These are phyloP conservation scores for Sporothrix protearum DNA, from an alignment of 2,329 filamentous ascomycete species.

Conservation along the genomic window DNA sequence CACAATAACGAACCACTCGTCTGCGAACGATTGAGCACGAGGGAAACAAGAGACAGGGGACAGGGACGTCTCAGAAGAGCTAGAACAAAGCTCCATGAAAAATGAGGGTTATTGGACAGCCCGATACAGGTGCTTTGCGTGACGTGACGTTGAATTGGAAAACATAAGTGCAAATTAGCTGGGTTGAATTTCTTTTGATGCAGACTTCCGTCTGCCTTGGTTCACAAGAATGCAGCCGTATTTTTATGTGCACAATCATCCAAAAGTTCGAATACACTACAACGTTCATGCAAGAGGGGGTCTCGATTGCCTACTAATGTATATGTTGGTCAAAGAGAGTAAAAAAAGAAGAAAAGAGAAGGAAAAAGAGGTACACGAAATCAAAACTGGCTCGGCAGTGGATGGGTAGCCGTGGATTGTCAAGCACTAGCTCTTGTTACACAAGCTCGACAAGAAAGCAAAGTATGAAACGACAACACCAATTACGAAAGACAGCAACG, in stretches of 20 bases:
- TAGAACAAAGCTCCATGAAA: background rate
- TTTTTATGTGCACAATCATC: background rate
- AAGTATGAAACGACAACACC: background rate
- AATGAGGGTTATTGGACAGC: background rate
- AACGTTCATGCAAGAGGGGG: background rate
- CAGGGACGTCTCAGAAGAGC: background rate
- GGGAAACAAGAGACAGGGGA: background rate
- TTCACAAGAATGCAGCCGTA: background rate
- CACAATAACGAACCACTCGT: slow-evolving; percentile 18
- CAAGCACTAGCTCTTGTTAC: background rate
- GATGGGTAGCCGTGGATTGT: background rate
- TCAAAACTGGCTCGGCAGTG: background rate
- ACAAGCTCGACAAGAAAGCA: background rate
- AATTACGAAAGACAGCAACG: background rate
- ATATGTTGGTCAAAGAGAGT: too few relatives aligned
- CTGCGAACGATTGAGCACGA: slow-evolving; percentile 16
- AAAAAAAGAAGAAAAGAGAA: background rate
- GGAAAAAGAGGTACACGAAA: background rate
- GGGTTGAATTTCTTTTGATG: too few relatives aligned
- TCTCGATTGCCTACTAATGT: too few relatives aligned
- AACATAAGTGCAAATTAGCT: too few relatives aligned
- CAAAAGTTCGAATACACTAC: background rate
- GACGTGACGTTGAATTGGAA: background rate
- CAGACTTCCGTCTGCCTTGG: too few relatives aligned
- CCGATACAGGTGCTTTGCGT: background rate